These are phyloP conservation scores for Phytophthora idaei DNA, from an alignment of 352 stramenopile genomes.

Conservation along the genomic window DNA sequence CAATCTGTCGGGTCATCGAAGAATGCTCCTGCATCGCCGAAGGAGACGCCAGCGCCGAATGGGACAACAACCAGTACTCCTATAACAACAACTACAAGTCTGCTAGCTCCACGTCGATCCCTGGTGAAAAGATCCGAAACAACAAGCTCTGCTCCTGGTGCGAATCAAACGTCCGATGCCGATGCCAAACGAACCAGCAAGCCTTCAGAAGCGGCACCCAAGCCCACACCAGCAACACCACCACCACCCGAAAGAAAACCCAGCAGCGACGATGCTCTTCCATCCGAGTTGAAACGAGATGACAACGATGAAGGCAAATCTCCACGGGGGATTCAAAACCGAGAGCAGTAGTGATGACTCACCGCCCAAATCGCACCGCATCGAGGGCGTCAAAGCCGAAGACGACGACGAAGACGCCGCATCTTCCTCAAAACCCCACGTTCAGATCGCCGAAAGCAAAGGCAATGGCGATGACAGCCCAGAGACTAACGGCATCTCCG, in stretches of 20 bases:
- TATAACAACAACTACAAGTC: background rate
- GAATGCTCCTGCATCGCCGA: background rate
- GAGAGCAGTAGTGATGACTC: slow-evolving; percentile 13
- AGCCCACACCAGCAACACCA: background rate
- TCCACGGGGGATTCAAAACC: slow-evolving; percentile 9
- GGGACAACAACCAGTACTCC: background rate
- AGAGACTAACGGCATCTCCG: slow-evolving; percentile 14
- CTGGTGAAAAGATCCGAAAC: background rate
- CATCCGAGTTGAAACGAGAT: background rate
- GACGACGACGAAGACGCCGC: background rate
- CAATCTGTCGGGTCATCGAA: slow-evolving; percentile 26
- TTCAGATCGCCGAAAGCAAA: slow-evolving; percentile 11
- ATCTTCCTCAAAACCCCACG: background rate
- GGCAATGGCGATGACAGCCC: slow-evolving; percentile 1
- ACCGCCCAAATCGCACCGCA: background rate
- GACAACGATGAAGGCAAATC: slow-evolving; percentile 6
- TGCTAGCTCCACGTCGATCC: slow-evolving; percentile 20
- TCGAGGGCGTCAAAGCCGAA: background rate
- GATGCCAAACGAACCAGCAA: slow-evolving; percentile 10
- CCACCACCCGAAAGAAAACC: background rate
- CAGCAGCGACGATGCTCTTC: background rate
- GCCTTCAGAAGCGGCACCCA: background rate
- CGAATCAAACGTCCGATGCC: slow-evolving; percentile 1
- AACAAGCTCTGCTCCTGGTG: background rate
- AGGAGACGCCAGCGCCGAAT: background rate